Evolutionary conservation across 345 rosid species (phyloP).

Genomic region (Euphorbia peplus): DNA sequence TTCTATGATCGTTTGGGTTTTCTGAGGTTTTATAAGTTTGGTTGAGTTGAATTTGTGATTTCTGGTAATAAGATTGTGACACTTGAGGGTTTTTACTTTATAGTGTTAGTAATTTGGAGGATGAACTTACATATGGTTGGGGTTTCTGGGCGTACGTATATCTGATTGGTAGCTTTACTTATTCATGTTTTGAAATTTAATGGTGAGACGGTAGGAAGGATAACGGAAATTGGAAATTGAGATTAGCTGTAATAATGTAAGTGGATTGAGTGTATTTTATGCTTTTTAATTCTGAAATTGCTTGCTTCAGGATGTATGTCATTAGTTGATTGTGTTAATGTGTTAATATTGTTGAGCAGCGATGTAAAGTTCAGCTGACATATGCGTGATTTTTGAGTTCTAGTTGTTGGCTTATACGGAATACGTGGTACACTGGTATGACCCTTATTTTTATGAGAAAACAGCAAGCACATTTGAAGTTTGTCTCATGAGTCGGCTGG

Average conservation of each 20-base stretch:
- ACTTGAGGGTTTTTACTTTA: neutral
- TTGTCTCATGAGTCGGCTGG: neutral
- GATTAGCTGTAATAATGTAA: neutral
- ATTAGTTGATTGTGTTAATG: neutral
- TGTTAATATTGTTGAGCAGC: neutral
- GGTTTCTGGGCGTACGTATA: neutral
- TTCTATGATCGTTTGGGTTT: neutral
- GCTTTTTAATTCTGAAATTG: neutral
- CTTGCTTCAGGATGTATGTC: neutral
- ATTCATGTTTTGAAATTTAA: neutral
- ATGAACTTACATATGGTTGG: neutral
- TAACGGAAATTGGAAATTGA: neutral
- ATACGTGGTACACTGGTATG: neutral
- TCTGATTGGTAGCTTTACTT: neutral
- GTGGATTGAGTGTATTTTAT: neutral
- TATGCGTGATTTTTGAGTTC: neutral
- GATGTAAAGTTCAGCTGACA: conserved; percentile 1
- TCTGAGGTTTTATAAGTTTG: neutral
- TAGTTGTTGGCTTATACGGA: neutral
- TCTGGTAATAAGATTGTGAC: neutral
- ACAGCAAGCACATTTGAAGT: neutral
- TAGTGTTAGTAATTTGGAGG: neutral
- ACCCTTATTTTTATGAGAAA: neutral
- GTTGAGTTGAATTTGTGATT: neutral
- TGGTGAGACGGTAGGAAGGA: neutral